Base-by-base conservation (phyloP, 495 filamentous ascomycete genomes). In the Aspergillus heteromorphus region DNA sequence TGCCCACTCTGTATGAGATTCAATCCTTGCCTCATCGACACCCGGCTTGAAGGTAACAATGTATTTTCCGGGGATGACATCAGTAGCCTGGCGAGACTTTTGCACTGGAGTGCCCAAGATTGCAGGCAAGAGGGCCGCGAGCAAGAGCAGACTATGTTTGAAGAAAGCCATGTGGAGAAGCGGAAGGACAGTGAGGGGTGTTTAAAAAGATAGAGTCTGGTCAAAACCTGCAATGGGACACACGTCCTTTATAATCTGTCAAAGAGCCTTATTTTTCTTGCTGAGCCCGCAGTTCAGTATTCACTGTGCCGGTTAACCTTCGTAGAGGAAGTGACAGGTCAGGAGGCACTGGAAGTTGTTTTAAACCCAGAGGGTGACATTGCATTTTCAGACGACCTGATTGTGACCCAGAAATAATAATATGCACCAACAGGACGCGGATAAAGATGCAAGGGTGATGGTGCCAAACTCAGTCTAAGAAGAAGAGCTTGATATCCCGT, bases 41-140 rank as follows among this genome's bases (percentile, higher is more conserved):
- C 53, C 62, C 10, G 54, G 40, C 45, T 66, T 69, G 47, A 69
- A 59, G 23, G 58, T 60, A 49, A 66, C 57, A 31, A 69, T 69
- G 53, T 66, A 69, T 51, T 63, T 65, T 25, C 62, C 62, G 6
- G 66, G 61, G 41, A 69, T 49, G 31, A 40, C 55, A 40, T 62
- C 53, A 9, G 49, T 21, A 25, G 51, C 10, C 10, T 53, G 52
- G 17, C 47, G 61, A 42, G 42, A 31, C 17, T 58, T 57, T 18
- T 51, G 38, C 21, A 63, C 40, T 30, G 63, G 58, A 17, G 53
- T 58, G 20, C 60, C 58, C 36, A 63, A 51, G 23, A 60, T 53
- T 18, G 58, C 64, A 36, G 63, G 60, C 30, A 65, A 57, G 19
- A 69, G 8, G 41, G 66, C 59, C 48, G 56, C 64, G 16, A 69